Evolutionary conservation across 2,329 filamentous ascomycete genomes (phyloP), one percentile per base, ranked within the genome.

Genomic region (Calonectria naviculata): DNA sequence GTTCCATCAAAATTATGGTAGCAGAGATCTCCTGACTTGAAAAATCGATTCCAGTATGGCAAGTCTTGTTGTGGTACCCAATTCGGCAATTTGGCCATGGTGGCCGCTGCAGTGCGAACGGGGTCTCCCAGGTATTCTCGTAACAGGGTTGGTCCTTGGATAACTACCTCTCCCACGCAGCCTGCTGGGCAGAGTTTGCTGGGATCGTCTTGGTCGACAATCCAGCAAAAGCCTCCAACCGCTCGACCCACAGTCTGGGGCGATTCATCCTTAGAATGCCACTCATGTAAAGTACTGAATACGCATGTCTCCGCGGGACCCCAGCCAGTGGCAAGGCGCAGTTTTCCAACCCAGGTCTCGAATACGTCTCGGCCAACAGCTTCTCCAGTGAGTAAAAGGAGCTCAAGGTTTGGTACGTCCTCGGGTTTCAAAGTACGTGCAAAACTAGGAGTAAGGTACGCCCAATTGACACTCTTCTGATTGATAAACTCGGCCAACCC

Each of bases 81-180:
- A 8, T 26, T 13, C 1, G 52, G 52, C 13, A 56, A 36, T 5
- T 56, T 29, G 8, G 19, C 19, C n/a, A 56, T 56, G 13, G 52
- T 56, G n/a, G 52, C n/a, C 38, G 52, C 52, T 8, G 31, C 31
- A 19, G 52, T 56, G 4, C 34, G 34, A 15, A 19, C 31, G 4
- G 52, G 52, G 5, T 56, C 31, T 12, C 19, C 31, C 10, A 56
- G 26, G 26, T 56, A 56, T 29, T 56, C 52, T 21, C 52, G 52
- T 10, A 56, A 56, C 15, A 56, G 36, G 17, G 52, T 56, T 26
- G 52, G 52, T 24, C 52, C 52, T 19, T 56, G 78, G 3, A 81
- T 31, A 1, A 80, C 63, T 0, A 81, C 65, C 38, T 82, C 80
- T 3, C 80, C 80, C 4, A 76, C 36, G 0, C 49, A 42, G 1